Evolutionary conservation across 1,284 basidiomycete species (phyloP).

Genomic region (Fomitiporia mediterranea): DNA sequence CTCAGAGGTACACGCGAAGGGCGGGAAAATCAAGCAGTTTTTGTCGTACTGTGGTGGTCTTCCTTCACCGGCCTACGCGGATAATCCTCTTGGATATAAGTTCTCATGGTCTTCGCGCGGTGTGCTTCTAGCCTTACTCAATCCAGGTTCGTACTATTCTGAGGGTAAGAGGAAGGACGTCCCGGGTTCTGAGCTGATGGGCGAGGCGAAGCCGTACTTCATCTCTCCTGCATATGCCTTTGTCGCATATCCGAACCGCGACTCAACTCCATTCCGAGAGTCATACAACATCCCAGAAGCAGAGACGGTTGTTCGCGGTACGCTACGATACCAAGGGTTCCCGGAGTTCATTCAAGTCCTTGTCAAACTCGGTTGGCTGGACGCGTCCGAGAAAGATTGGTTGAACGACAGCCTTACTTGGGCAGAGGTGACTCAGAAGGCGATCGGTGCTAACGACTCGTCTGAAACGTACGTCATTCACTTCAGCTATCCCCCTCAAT

Average conservation of each 20-base stretch:
- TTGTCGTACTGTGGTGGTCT: constrained; percentile 96
- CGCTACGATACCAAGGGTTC: constrained; percentile 96
- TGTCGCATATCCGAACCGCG: constrained; percentile 96
- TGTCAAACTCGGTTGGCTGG: constrained; percentile 86
- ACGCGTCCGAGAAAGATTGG: constrained; percentile 76
- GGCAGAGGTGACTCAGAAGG: constrained; percentile 78
- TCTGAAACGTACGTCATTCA: constrained; percentile 55
- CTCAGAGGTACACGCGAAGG: constrained; percentile 88
- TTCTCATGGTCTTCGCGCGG: constrained; percentile 99
- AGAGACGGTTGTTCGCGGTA: constrained; percentile 90
- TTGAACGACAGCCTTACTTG: constrained; percentile 72
- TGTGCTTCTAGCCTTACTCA: constrained; percentile 91
- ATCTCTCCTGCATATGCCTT: constrained; percentile 96
- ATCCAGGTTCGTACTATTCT: constrained; percentile 82
- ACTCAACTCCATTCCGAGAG: constrained; percentile 85
- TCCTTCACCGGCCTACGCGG: constrained; percentile 84
- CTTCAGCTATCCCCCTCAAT: neutral
- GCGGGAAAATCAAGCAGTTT: constrained; percentile 97
- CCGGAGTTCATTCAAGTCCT: constrained; percentile 92
- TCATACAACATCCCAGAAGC: constrained; percentile 93
- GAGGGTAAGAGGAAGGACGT: constrained; percentile 64
- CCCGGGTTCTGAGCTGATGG: constrained; percentile 76
- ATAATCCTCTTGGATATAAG: constrained; percentile 98
- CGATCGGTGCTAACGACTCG: constrained; percentile 68
- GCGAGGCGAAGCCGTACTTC: constrained; percentile 87